Conservation (phyloP, 495 filamentous ascomycete species). For the Diplogelasinospora grovesii region DNA sequence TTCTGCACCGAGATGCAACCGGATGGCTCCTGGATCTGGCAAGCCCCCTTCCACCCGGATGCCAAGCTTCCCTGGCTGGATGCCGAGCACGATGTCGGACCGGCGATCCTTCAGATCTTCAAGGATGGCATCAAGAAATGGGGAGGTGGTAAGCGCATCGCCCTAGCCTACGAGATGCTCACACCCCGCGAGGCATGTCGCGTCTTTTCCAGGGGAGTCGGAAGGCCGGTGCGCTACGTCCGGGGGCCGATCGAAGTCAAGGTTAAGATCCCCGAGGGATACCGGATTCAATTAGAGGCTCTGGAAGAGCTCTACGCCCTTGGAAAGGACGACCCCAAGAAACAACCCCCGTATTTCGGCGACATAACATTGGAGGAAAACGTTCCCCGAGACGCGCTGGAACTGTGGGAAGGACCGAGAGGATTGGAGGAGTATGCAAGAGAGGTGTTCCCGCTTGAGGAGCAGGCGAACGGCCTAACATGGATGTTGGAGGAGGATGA, state of each 20-base stretch:
- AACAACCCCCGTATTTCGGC: constrained; percentile 52
- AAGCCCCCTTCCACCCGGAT: constrained; percentile 86
- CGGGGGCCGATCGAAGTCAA: constrained; percentile 73
- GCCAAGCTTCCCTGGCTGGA: constrained; percentile 92
- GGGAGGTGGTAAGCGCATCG: constrained; percentile 87
- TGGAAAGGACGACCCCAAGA: constrained; percentile 46
- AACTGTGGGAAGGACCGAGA: constrained; percentile 84
- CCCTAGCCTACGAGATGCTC: constrained; percentile 85
- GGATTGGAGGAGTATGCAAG: constrained; percentile 93
- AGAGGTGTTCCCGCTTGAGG: constrained; percentile 91
- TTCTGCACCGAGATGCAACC: constrained; percentile 84
- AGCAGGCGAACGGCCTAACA: constrained; percentile 82
- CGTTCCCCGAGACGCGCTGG: constrained; percentile 64
- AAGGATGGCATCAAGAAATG: constrained; percentile 87
- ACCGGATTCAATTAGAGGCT: constrained; percentile 79
- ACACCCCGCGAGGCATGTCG: constrained; percentile 75
- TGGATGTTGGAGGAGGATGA: constrained; percentile 66
- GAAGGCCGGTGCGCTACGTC: constrained; percentile 69
- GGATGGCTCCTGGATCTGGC: constrained; percentile 87
- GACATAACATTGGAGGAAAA: constrained; percentile 45
- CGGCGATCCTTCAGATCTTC: constrained; percentile 90
- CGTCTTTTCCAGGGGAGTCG: constrained; percentile 70
- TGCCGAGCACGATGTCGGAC: constrained; percentile 92
- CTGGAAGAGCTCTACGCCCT: constrained; percentile 57
- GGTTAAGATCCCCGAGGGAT: constrained; percentile 80